Conservation (phyloP, 306 rosid genomes). For the Casuarina equisetifolia region DNA sequence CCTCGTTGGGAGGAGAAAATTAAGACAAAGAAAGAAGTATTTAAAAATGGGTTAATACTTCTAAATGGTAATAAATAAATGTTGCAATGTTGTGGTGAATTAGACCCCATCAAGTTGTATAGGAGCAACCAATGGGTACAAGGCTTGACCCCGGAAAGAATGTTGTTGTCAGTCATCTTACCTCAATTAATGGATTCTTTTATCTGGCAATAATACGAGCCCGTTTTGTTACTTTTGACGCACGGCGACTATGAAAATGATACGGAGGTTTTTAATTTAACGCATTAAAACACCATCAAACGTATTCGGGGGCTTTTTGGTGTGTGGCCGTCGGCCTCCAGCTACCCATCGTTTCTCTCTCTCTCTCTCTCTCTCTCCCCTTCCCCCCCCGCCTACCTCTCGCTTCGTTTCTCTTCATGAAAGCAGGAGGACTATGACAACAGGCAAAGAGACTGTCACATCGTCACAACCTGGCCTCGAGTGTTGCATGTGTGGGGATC, state of each 20-base stretch:
- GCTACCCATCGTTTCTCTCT: neutral
- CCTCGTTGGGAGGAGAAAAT: too few species aligned
- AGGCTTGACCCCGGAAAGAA: conserved; percentile 10
- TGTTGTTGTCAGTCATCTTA: conserved; percentile 27
- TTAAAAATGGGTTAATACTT: too few species aligned
- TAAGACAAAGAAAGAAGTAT: too few species aligned
- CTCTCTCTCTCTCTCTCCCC: conserved; percentile 12
- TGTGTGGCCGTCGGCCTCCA: conserved; percentile 38
- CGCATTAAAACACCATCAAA: neutral
- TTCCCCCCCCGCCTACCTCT: too few species aligned
- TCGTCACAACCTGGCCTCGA: conserved; percentile 39
- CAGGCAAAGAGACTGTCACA: conserved; percentile 32
- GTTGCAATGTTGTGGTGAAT: neutral
- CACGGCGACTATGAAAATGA: conserved; percentile 52
- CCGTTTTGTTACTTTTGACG: conserved; percentile 33
- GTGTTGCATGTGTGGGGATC: conserved; percentile 99
- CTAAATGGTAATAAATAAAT: too few species aligned
- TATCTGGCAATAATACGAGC: conserved; percentile 15
- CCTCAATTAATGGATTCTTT: conserved; percentile 22
- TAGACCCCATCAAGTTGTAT: neutral
- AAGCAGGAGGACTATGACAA: conserved; percentile 34
- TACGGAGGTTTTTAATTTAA: conserved; percentile 7
- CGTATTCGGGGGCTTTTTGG: conserved; percentile 35
- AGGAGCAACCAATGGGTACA: too few species aligned
- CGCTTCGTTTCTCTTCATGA: conserved; percentile 14